Conservation (phyloP, 371 early-diverging fungal genomes). For the Mucor velutinosus region DNA sequence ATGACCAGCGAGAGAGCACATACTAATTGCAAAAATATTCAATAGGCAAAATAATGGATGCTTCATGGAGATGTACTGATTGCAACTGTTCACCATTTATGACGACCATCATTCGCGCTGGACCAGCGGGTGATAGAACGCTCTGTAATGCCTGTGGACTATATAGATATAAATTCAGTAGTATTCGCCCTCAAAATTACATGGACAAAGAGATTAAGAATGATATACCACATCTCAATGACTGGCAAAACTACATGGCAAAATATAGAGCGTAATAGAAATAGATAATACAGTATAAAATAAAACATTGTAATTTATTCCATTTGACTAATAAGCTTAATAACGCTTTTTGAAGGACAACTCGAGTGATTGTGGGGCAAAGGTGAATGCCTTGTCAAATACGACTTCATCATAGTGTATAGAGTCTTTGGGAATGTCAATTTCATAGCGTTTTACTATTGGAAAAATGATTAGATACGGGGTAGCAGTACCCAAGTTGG, state of each 20-base stretch:
- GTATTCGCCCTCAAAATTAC: conserved; percentile 15
- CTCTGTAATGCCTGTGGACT: conserved; percentile 71
- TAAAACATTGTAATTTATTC: too few relatives aligned
- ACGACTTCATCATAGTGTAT: conserved; percentile 24
- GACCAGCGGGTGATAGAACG: conserved; percentile 63
- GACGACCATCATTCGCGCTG: conserved; percentile 45
- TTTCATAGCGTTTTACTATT: conserved; percentile 35
- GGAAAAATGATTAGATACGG: too few relatives aligned
- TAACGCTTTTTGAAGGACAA: conserved; percentile 22
- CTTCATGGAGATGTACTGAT: conserved; percentile 15
- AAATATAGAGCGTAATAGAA: conserved; percentile 12
- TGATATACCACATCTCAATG: conserved; percentile 20
- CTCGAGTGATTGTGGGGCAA: conserved; percentile 10
- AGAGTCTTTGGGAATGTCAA: conserved; percentile 26
- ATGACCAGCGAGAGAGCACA: too few relatives aligned
- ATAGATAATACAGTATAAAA: too few relatives aligned
- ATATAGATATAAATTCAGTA: conserved; percentile 17
- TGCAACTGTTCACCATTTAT: conserved; percentile 21
- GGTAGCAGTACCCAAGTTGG: too few relatives aligned
- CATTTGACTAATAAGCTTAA: background rate
- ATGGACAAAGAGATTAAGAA: conserved; percentile 22
- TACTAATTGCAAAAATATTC: too few relatives aligned
- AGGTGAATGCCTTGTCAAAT: conserved; percentile 13
- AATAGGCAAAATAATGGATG: conserved; percentile 10
- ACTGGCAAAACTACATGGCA: conserved; percentile 17